Evolutionary conservation across 345 rosid genomes (phyloP), one percentile per base, ranked within the genome.

Genomic region (Salix koriyanagi): DNA sequence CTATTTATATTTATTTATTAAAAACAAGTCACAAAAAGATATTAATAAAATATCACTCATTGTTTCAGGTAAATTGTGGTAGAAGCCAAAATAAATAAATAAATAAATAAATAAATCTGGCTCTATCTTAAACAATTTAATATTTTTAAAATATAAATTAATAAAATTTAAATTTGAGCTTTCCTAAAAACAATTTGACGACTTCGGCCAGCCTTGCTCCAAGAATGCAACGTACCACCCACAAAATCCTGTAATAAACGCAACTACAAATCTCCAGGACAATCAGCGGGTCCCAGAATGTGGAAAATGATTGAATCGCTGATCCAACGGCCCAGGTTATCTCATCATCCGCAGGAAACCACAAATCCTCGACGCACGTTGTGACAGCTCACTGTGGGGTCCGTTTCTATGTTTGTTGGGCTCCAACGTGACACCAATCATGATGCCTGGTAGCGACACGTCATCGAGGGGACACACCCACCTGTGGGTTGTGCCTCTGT

Each of bases 391-490:
- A 85, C 69, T 74, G 52, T 54, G 65, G 83, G 75, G 21, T 75
- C 58, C 36, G 19, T 50, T 65, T 50, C 71, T 9, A 62, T 66
- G 72, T 41, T 26, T 18, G 44, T 2, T 23, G n/a, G 66, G 77
- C 75, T 32, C 34, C 60, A 76, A 77, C 83, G 77, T 81, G 86
- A 75, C 79, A 70, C 94, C 92, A 86, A 90, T 89, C 93, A 94
- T 76, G 87, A 86, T 86, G 34, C 80, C 44, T 14, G 81, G 80
- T 83, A 68, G 10, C 25, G 79, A 79, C 96, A 91, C 85, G 86
- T 89, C 90, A 84, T 69, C 84, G 79, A 80, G 65, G 73, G 76
- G 61, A 76, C 75, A 58, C 39, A 30, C 83, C 79, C 79, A 56
- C 78, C 79, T 73, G 44, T 42, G 46, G 46, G 46, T 0, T 10